Conservation (phyloP, 169 alveolate species). For the Ichthyophthirius multifiliis region DNA sequence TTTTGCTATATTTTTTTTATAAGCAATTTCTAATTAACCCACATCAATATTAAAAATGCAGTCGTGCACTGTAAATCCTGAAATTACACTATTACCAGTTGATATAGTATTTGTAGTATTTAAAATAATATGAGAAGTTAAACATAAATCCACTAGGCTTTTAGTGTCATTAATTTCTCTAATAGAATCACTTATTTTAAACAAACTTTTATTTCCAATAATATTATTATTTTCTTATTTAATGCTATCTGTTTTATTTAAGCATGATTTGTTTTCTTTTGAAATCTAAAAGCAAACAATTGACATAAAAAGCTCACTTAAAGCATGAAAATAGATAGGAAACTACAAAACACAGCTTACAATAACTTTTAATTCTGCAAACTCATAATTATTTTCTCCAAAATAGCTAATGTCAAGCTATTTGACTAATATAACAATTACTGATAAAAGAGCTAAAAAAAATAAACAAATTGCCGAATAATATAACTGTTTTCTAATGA, state of each 20-base stretch:
- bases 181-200: neutral
- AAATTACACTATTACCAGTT: neutral
- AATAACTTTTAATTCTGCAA: neutral
- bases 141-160: neutral
- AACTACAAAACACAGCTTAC: neutral
- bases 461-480: neutral
- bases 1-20: too few relatives aligned
- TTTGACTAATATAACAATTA: too few relatives aligned
- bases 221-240: neutral
- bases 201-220: neutral
- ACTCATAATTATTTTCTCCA: too few relatives aligned
- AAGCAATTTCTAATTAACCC: too few relatives aligned
- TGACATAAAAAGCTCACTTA: neutral
- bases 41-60: neutral
- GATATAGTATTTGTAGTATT: neutral
- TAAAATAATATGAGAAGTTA: neutral
- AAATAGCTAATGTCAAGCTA: too few relatives aligned
- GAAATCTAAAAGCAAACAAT: neutral
- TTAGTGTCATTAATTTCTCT: neutral
- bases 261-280: neutral
- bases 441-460: too few relatives aligned
- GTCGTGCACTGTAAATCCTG: neutral
- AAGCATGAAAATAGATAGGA: neutral
- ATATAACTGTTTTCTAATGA: neutral
- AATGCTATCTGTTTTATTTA: neutral